Evolutionary conservation across 2,329 filamentous ascomycete genomes (phyloP), one percentile per base, ranked within the genome.

Genomic region (Fusarium nodosum): DNA sequence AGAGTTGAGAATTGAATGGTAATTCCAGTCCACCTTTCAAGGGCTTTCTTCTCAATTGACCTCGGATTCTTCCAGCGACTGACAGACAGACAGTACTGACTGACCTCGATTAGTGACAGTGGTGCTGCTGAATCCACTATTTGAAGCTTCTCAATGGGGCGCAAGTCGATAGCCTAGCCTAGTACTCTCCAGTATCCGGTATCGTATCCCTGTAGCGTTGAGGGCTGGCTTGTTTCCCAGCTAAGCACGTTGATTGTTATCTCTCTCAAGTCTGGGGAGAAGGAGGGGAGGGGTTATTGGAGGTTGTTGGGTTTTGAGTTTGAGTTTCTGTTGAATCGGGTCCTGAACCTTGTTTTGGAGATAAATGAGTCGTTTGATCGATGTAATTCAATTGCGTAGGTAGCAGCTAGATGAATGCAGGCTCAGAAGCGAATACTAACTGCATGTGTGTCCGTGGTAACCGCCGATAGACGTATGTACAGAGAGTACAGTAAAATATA

Each of bases 161-260:
- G 56, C 56, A 38, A 30, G 46, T 61, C 42, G 51, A 66, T 66
- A 44, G 65, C 68, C 53, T 65, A n/a, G n/a, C n/a, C n/a, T n/a
- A 50, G 36, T 20, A n/a, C 30, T 50, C 34, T 51, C 47, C 26
- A 51, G 33, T 51, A 51, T 51, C 33, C 22, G 58, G 26, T 47
- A 33, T 47, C 44, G 52, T 69, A 69, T 46, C 66, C 66, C 68
- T 67, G 66, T 50, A 70, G 57, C 31, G 33, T 58, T 59, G 47
- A 63, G 52, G 38, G 48, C 42, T 44, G 24, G 41, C 38, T 15
- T 39, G 12, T 12, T 62, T 60, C 33, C 60, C 24, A 58, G 50
- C 15, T 33, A 36, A 48, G 48, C 38, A 47, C 44, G 55, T 47
- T 47, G 46, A 38, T 54, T 64, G 46, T 56, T 64, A 61, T 65